Percentiles rank a stretch among this genome's conserved stretches.
These are phyloP conservation scores for Serpula lacrymans DNA, from an alignment of 768 basidiomycete species.

Conservation along the genomic window DNA sequence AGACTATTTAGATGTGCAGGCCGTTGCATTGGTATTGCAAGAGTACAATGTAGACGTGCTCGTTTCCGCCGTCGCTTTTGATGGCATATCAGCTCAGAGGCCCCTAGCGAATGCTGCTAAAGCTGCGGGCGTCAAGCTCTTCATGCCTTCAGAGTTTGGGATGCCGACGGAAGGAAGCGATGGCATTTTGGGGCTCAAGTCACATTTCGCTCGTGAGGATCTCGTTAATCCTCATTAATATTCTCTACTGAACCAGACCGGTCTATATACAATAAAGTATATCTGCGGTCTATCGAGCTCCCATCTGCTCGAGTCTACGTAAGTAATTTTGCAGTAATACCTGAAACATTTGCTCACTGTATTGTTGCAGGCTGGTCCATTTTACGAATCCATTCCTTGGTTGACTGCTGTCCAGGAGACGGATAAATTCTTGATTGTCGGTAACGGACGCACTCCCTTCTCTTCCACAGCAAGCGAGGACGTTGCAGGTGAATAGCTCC, in stretches of 20 bases:
- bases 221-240: not conserved
- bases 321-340: conserved; percentile 3
- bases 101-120: conserved; percentile 17
- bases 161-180: conserved; percentile 9
- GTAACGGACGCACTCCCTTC: conserved; percentile 20
- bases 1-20: conserved; percentile 6
- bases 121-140: conserved; percentile 24
- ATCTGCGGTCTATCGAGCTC: conserved; percentile 16
- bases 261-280: conserved; percentile 5
- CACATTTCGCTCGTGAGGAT: conserved; percentile 3
- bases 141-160: conserved; percentile 29
- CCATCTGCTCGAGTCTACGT: conserved; percentile 18
- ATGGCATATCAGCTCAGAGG: conserved; percentile 9
- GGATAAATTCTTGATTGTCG: conserved; percentile 17
- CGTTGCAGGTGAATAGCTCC: conserved; percentile 17
- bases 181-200: not conserved
- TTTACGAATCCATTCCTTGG: conserved; percentile 13
- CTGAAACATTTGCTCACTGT: not conserved
- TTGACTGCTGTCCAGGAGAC: conserved; percentile 10
- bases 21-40: not conserved
- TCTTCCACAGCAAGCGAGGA: conserved; percentile 21
- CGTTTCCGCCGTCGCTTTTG: conserved; percentile 2
- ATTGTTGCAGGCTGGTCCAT: conserved; percentile 17
- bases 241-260: conserved; percentile 12
- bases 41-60: conserved; percentile 6